These are phyloP conservation scores for Suhomyces anneliseae DNA, from an alignment of 1,139 yeast species.

Conservation along the genomic window DNA sequence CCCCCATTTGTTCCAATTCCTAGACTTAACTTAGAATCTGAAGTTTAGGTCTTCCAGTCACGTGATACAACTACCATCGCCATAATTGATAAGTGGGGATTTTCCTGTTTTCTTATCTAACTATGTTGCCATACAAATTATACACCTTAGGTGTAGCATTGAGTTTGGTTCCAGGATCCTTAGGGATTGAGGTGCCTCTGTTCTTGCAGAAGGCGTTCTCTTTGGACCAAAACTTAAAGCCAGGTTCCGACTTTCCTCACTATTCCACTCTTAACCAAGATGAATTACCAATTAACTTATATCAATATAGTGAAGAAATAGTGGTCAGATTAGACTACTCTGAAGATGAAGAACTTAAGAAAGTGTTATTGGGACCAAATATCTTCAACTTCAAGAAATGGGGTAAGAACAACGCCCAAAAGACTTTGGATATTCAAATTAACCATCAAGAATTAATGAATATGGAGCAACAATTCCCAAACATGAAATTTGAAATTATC, in stretches of 20 bases:
- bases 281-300: constrained; percentile 47
- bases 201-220: constrained; percentile 2
- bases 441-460: constrained; percentile 21
- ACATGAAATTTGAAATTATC: constrained; percentile 33
- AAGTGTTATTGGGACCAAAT: constrained; percentile 17
- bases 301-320: constrained; percentile 49
- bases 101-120: not conserved
- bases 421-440: constrained; percentile 39
- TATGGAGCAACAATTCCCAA: constrained; percentile 21
- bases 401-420: constrained; percentile 28
- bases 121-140: constrained; percentile 2
- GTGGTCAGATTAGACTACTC: constrained; percentile 47
- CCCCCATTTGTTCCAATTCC: no score
- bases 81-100: not conserved
- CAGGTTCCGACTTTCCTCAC: constrained; percentile 15
- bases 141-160: not conserved
- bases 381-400: constrained; percentile 27
- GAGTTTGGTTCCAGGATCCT: not conserved
- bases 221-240: not conserved
- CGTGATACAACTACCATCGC: not conserved
- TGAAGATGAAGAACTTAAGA: constrained; percentile 19
- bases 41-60: not conserved
- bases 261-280: constrained; percentile 22
- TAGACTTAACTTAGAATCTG: no score
- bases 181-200: not conserved